Base-by-base conservation (phyloP, 176 grass and related monocot genomes). In the Aegilops longissima region DNA sequence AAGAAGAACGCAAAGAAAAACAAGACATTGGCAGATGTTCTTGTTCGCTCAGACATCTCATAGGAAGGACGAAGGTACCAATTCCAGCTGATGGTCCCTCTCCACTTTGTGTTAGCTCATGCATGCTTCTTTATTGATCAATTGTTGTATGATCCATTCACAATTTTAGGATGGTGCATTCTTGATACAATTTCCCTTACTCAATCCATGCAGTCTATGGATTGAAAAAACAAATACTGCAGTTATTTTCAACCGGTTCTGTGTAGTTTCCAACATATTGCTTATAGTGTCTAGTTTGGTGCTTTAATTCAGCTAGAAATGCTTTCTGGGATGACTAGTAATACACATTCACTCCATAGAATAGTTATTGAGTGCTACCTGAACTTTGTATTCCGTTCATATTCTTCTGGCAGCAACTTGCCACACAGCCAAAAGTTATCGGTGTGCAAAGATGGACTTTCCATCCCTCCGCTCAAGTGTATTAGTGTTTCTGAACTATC, bases 11-110 rank as follows among this genome's bases (percentile, higher is more conserved):
- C 17, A 17, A 3, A 2, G 44, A 68, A 68, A 67, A 87, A 78
- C 45, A 82, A 69, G 16, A 82, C 70, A 9, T 68, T 42, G 12
- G 72, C 86, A 40, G 79, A 81, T 17, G 35, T 73, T 10, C 44
- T 87, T 30, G 85, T 87, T 82, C 33, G 70, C 30, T 45, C 13
- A n/a, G 61, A 58, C 70, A 40, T 24, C 4, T 30, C 1, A 0
- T 65, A 67, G 31, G 82, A 31, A 40, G 56, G 62, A 17, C 66
- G 61, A 24, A 82, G 17, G 33, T 62, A 40, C 21, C 21, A 25
- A 59, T 14, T 78, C 31, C 9, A 36, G 9, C 67, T 36, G 29
- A 75, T 52, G 29, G 25, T 31, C 4, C 42, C 14, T 42, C 49
- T 71, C n/a, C 81, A 25, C 25, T 25, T 25, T 25, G 25, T 25